These are phyloP conservation scores for Bipolaris sorokiniana DNA, from an alignment of 2,329 filamentous ascomycete species.

Conservation along the genomic window DNA sequence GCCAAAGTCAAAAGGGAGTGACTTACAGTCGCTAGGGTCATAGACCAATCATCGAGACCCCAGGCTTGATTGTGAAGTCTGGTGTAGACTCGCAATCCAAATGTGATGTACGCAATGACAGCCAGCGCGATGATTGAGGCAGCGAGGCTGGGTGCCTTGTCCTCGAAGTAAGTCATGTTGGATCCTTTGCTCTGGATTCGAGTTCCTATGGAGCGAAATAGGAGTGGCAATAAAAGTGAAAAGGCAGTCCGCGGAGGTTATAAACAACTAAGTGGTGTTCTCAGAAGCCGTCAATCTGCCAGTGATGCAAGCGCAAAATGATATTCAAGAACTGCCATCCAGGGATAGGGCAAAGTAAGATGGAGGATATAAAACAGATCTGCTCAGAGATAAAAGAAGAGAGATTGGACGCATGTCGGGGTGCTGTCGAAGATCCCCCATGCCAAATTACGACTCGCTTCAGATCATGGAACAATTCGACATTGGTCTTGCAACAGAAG, in stretches of 20 bases:
- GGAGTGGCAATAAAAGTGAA: neutral
- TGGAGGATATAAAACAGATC: constrained; percentile 1
- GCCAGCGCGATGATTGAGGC: constrained; percentile 10
- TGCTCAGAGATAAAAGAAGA: constrained; percentile 2
- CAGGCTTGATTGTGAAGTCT: constrained; percentile 14
- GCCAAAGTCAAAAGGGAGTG: too few relatives aligned
- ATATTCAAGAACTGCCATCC: neutral
- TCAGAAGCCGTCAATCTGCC: neutral
- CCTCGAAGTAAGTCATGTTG: constrained; percentile 13
- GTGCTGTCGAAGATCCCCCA: constrained; percentile 7
- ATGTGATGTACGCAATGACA: constrained; percentile 9
- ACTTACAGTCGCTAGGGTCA: constrained; percentile 12
- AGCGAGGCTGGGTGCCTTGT: constrained; percentile 12
- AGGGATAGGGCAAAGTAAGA: neutral
- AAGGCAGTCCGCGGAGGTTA: neutral
- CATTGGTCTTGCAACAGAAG: constrained; percentile 5
- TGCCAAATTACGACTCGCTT: constrained; percentile 3
- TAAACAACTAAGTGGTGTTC: neutral
- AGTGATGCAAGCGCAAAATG: neutral
- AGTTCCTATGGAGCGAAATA: neutral
- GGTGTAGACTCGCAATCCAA: constrained; percentile 13
- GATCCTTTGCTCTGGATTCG: neutral
- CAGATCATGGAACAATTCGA: constrained; percentile 7
- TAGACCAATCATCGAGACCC: constrained; percentile 15
- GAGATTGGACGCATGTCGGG: constrained; percentile 7